A percentile compares a stretch with the other conserved stretches of the same genome.
These are phyloP conservation scores for Bipolaris zeicola DNA, from an alignment of 2,329 filamentous ascomycete species.

Conservation along the genomic window DNA sequence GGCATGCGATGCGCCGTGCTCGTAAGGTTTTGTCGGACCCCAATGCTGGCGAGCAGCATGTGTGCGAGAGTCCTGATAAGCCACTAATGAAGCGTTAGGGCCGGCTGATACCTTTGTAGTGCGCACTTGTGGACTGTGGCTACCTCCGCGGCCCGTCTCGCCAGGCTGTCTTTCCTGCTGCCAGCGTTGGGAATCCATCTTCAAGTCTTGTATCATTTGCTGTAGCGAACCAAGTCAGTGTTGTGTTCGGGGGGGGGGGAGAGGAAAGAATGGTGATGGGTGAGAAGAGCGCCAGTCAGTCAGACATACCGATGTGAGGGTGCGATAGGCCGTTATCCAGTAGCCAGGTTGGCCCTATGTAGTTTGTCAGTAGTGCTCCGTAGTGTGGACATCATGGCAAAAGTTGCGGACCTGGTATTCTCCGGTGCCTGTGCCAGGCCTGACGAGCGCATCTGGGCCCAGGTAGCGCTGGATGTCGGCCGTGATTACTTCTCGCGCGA, in stretches of 20 bases:
- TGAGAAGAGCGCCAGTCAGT: neutral
- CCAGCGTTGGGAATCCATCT: constrained; percentile 56
- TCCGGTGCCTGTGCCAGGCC: constrained; percentile 53
- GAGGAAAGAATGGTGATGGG: too few relatives aligned
- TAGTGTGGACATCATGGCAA: constrained; percentile 24
- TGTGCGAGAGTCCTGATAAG: constrained; percentile 52
- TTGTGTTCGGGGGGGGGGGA: neutral
- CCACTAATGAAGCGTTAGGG: constrained; percentile 53
- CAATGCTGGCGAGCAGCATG: constrained; percentile 52
- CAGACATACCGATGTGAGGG: constrained; percentile 54
- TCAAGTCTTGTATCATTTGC: constrained; percentile 59
- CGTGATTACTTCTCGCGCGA: constrained; percentile 58
- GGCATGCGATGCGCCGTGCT: constrained; percentile 16
- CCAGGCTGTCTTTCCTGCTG: constrained; percentile 41
- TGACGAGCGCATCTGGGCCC: constrained; percentile 57
- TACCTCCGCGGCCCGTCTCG: constrained; percentile 54
- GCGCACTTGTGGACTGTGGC: constrained; percentile 47
- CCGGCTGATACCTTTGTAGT: constrained; percentile 51
- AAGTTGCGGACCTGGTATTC: constrained; percentile 51
- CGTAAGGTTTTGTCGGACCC: constrained; percentile 44
- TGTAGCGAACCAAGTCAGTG: constrained; percentile 29
- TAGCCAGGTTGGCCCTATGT: constrained; percentile 53
- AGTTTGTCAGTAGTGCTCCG: constrained; percentile 9
- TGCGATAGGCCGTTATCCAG: constrained; percentile 59
- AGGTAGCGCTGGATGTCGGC: constrained; percentile 59